Evolutionary conservation across 495 filamentous ascomycete genomes (phyloP).

Genomic region (Neurospora tetrasperma): DNA sequence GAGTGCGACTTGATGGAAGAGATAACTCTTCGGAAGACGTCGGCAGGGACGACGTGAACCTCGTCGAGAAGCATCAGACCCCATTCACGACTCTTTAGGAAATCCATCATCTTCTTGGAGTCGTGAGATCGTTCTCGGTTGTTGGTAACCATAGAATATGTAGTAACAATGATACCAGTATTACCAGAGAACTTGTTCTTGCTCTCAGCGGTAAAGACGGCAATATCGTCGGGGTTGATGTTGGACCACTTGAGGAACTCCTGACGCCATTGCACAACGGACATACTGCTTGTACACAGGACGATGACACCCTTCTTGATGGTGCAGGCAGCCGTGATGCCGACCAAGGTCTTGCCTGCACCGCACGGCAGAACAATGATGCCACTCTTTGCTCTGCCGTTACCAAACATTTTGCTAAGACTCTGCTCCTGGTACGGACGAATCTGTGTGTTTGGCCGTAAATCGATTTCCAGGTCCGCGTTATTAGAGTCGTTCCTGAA

Average conservation of each 20-base stretch:
- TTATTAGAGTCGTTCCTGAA: slow-evolving; percentile 91
- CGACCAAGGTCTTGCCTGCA: slow-evolving; percentile 93
- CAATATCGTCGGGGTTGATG: slow-evolving; percentile 85
- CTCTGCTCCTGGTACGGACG: slow-evolving; percentile 94
- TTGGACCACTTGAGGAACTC: slow-evolving; percentile 98
- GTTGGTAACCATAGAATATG: slow-evolving; percentile 96
- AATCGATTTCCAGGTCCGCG: slow-evolving; percentile 82
- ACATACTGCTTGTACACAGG: slow-evolving; percentile 95
- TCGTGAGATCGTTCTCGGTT: slow-evolving; percentile 80
- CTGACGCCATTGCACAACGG: slow-evolving; percentile 90
- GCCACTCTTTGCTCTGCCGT: slow-evolving; percentile 89
- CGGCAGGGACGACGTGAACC: slow-evolving; percentile 94
- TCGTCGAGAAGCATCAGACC: slow-evolving; percentile 96
- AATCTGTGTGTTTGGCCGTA: slow-evolving; percentile 74
- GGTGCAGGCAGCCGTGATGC: slow-evolving; percentile 93
- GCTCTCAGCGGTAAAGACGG: slow-evolving; percentile 88
- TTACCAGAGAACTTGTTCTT: slow-evolving; percentile 83
- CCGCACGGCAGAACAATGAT: slow-evolving; percentile 97
- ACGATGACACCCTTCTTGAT: slow-evolving; percentile 95
- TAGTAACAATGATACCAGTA: slow-evolving; percentile 92
- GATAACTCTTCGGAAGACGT: slow-evolving; percentile 90
- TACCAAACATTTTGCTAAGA: slow-evolving; percentile 98
- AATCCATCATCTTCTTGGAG: slow-evolving; percentile 96
- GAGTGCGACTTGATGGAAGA: slow-evolving; percentile 85
- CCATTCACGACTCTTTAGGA: slow-evolving; percentile 86